Evolutionary conservation across 345 rosid genomes (phyloP).

Genomic region (Gossypium thurberi): DNA sequence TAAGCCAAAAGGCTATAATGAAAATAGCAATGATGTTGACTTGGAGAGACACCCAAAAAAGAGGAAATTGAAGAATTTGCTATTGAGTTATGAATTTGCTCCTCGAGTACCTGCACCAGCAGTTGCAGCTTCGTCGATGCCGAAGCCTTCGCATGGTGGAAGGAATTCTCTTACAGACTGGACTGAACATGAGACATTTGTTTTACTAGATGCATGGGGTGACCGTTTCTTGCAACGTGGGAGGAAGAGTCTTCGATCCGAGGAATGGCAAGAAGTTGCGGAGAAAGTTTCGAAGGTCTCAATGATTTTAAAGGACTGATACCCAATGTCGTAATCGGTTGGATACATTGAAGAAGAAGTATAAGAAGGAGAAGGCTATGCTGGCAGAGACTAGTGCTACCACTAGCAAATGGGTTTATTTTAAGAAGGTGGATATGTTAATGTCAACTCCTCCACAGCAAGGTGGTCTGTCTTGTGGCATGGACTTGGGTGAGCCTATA

Average conservation of each 20-base stretch:
- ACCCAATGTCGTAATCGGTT: constrained; percentile 79
- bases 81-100: constrained; percentile 73
- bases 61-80: constrained; percentile 64
- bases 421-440: constrained; percentile 76
- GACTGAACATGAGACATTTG: constrained; percentile 86
- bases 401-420: constrained; percentile 71
- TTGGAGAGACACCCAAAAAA: constrained; percentile 56
- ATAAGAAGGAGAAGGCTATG: constrained; percentile 72
- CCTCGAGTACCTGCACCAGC: constrained; percentile 52
- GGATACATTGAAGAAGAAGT: constrained; percentile 91
- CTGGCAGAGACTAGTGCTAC: constrained; percentile 32
- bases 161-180: constrained; percentile 69
- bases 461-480: constrained; percentile 75
- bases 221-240: constrained; percentile 81
- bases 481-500: constrained; percentile 85
- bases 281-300: constrained; percentile 85
- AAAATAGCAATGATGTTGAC: constrained; percentile 28
- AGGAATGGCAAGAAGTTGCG: constrained; percentile 93
- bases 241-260: constrained; percentile 81
- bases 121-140: constrained; percentile 19
- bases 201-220: constrained; percentile 85
- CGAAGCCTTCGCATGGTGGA: constrained; percentile 50
- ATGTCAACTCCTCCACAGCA: constrained; percentile 62
- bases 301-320: constrained; percentile 63
- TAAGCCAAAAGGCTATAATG: constrained; percentile 21